phyloP scores from a whole-genome alignment of 768 basidiomycete species.

The Suillus lakei region DNA sequence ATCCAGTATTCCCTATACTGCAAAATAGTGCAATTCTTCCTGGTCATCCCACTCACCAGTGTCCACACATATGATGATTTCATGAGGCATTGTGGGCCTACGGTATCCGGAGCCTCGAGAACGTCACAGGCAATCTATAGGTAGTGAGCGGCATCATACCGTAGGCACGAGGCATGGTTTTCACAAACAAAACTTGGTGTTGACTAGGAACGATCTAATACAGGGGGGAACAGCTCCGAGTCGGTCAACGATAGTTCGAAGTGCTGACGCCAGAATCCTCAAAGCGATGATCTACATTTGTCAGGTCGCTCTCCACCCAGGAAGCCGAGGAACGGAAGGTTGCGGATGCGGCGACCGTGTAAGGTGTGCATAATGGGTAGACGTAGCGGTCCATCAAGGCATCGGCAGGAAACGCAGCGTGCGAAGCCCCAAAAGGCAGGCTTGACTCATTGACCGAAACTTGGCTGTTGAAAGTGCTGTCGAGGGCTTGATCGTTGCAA shows the following conservation, averaged over 20 bases:
- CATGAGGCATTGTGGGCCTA: background rate
- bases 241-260: background rate
- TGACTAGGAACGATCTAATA: background rate
- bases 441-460: slow-evolving; percentile 2
- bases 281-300: background rate
- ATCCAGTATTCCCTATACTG: background rate
- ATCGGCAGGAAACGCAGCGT: slow-evolving; percentile 4
- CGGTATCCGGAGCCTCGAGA: background rate
- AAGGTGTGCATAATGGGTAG: slow-evolving; percentile 32
- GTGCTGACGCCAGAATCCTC: background rate
- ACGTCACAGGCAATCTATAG: background rate
- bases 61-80: background rate
- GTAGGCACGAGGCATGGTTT: background rate
- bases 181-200: background rate
- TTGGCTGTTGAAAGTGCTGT: background rate
- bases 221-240: background rate
- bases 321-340: background rate
- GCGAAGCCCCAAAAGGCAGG: background rate
- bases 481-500: background rate
- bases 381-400: slow-evolving; percentile 29
- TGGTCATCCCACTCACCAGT: background rate
- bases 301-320: background rate
- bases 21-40: background rate
- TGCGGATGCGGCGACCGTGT: background rate
- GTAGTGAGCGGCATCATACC: background rate